Base-by-base conservation (phyloP, 1,284 basidiomycete species). In the Polyporus tsugae region DNA sequence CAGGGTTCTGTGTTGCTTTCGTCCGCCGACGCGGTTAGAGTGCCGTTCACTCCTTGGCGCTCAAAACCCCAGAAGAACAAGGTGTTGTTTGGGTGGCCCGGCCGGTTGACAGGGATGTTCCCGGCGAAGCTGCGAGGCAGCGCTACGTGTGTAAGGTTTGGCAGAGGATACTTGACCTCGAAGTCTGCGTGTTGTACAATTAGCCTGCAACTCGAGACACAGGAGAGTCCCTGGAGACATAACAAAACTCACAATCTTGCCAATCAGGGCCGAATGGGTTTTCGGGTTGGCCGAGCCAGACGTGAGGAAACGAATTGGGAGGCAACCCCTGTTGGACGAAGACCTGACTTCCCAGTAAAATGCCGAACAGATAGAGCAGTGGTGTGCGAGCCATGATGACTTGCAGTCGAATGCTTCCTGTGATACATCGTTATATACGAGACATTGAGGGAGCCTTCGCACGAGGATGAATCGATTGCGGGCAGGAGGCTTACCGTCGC, bases 61-160 rank as follows among this genome's bases (percentile, higher is more conserved):
- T 93, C 91, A 69, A 89, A 87, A 5, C 82, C 91, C 83, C 87
- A 86, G 78, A 93, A 93, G 80, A 92, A 93, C 2, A 93, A 80
- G 0, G 91, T 91, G 69, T 92, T 81, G 68, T 92, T 91, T 0
- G 88, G 88, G 76, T 91, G 90, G 22, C 83, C 85, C 10, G 80
- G 74, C 57, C 90, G 83, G 69, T 89, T 81, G 1, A 92, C 90
- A 15, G 86, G 84, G 62, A 92, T 83, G 67, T 90, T 93, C 62
- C 91, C 91, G 0, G 91, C 90, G 74, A 84, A 93, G 75, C 84
- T 88, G 9, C 85, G 84, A 33, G 82, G 78, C 10, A 90, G 75
- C 42, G 81, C 75, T 75, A 89, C 89, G 9, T 41, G 22, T 0
- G 89, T 88, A 6, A 92, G 82, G 70, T 91, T 90, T 2, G 91